These are phyloP conservation scores for Allantophomopsis lycopodina DNA, from an alignment of 2,329 filamentous ascomycete species.

Conservation along the genomic window DNA sequence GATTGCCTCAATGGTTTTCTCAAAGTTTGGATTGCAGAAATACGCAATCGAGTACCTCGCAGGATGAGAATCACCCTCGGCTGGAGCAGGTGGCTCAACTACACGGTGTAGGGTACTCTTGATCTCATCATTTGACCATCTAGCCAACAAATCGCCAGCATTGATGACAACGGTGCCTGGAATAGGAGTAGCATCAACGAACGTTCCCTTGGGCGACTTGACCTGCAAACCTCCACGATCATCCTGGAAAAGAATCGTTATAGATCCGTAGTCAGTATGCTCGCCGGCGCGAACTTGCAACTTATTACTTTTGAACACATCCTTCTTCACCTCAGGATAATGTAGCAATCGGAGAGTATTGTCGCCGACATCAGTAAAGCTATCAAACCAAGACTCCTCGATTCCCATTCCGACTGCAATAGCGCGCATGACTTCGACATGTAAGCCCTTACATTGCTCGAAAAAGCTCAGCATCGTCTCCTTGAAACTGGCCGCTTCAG, in stretches of 20 bases:
- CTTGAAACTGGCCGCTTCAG: constrained; percentile 45
- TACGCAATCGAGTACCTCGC: constrained; percentile 80
- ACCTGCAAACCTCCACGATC: constrained; percentile 35
- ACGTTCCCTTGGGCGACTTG: constrained; percentile 59
- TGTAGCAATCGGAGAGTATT: constrained; percentile 48
- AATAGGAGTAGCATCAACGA: constrained; percentile 75
- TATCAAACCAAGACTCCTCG: constrained; percentile 61
- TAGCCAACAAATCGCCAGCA: constrained; percentile 70
- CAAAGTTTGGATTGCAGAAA: constrained; percentile 58
- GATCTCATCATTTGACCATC: constrained; percentile 87
- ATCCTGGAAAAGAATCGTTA: constrained; percentile 41
- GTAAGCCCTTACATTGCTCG: constrained; percentile 57
- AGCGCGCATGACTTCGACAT: constrained; percentile 69
- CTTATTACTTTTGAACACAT: constrained; percentile 34
- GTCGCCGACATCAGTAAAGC: constrained; percentile 51
- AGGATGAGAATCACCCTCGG: constrained; percentile 44
- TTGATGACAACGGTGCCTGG: constrained; percentile 75
- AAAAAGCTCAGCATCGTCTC: constrained; percentile 64
- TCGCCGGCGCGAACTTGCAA: constrained; percentile 31
- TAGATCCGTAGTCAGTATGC: constrained; percentile 37
- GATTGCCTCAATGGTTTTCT: constrained; percentile 48
- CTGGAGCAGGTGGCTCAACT: constrained; percentile 61
- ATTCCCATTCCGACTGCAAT: constrained; percentile 73
- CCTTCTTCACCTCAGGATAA: constrained; percentile 34
- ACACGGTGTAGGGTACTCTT: constrained; percentile 84